Evolutionary conservation across 2,329 filamentous ascomycete species (phyloP).

Genomic region (Ophioceras dolichostomum): DNA sequence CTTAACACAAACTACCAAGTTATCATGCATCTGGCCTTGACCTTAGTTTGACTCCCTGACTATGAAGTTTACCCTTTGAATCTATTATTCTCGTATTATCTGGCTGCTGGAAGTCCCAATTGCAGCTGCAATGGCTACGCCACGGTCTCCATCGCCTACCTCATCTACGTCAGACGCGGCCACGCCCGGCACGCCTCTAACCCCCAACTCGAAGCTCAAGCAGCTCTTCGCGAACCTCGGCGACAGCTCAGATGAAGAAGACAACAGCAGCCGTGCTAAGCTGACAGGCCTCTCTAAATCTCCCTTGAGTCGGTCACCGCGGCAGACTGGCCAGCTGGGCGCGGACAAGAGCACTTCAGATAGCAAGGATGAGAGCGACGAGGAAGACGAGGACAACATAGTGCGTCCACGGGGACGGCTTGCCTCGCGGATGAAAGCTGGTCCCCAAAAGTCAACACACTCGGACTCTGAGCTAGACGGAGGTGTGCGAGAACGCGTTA

Average conservation of each 20-base stretch:
- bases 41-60: too few species aligned
- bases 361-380: conserved; percentile 16
- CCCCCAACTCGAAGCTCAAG: conserved; percentile 42
- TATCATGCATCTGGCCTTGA: too few species aligned
- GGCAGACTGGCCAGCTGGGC: too few species aligned
- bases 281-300: not conserved
- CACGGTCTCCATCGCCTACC: conserved; percentile 32
- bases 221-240: conserved; percentile 22
- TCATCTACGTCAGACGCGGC: conserved; percentile 30
- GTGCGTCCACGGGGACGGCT: conserved; percentile 49
- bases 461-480: conserved; percentile 13
- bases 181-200: conserved; percentile 30
- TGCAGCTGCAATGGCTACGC: conserved; percentile 31
- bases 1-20: too few species aligned
- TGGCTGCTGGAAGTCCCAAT: too few species aligned
- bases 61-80: too few species aligned
- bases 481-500: conserved; percentile 28
- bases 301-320: too few species aligned
- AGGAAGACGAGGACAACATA: conserved; percentile 36
- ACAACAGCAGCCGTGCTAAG: conserved; percentile 4
- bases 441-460: conserved; percentile 8
- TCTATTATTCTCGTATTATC: too few species aligned
- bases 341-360: too few species aligned
- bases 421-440: conserved; percentile 48
- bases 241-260: conserved; percentile 15